These are phyloP conservation scores for Euphorbia celastroides DNA, from an alignment of 441 rosid species.

Conservation along the genomic window DNA sequence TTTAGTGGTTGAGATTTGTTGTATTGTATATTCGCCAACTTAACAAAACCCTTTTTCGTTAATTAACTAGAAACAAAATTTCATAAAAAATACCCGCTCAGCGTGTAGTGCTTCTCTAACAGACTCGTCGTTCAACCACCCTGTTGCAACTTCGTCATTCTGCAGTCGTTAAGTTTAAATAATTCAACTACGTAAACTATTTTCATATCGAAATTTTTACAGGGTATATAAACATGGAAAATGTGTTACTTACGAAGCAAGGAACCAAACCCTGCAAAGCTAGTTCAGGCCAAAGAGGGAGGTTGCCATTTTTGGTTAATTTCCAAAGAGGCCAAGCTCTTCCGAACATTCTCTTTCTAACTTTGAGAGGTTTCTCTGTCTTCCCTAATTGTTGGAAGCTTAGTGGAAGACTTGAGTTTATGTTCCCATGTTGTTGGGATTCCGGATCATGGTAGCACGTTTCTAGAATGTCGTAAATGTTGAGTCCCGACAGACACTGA, in stretches of 20 bases:
- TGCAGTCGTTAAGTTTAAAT: no score
- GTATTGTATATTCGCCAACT: no score
- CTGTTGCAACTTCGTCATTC: constrained; percentile 47
- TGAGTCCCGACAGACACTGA: constrained; percentile 30
- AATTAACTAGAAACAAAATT: not conserved
- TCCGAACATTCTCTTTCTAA: constrained; percentile 54
- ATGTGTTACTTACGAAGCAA: constrained; percentile 32
- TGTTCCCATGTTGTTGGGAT: not conserved
- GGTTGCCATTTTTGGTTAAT: constrained; percentile 27
- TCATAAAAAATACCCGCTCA: constrained; percentile 20
- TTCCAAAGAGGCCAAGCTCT: constrained; percentile 59
- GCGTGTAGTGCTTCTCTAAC: constrained; percentile 57
- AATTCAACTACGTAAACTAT: no score
- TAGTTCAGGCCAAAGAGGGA: constrained; percentile 39
- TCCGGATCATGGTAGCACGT: constrained; percentile 43
- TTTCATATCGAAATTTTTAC: no score
- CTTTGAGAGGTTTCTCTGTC: constrained; percentile 38
- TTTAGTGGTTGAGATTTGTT: no score
- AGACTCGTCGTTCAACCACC: constrained; percentile 42
- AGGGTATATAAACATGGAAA: no score
- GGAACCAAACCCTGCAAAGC: constrained; percentile 16
- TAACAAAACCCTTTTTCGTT: no score
- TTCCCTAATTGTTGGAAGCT: constrained; percentile 47
- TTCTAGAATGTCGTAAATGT: constrained; percentile 44
- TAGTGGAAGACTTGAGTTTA: constrained; percentile 28